phyloP scores from a whole-genome alignment of 2,329 filamentous ascomycete genomes.

The Canariomyces notabilis region DNA sequence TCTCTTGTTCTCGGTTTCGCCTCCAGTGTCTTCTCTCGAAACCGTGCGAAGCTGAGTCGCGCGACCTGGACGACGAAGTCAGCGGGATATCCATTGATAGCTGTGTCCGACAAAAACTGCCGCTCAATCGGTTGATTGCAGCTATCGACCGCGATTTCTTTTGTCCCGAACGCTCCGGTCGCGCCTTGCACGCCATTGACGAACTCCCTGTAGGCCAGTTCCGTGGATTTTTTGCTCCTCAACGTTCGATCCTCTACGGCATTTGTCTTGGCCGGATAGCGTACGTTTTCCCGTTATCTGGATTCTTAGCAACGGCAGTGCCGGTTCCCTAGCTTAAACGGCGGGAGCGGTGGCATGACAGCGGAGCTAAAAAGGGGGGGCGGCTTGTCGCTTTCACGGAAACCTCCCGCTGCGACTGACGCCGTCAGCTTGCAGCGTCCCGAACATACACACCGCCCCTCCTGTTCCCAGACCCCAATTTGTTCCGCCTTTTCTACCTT shows the following conservation, averaged over 20 bases:
- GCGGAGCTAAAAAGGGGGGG: not conserved
- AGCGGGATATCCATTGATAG: slow-evolving; percentile 4
- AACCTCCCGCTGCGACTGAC: not conserved
- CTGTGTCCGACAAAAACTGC: slow-evolving; percentile 2
- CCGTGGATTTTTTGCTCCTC: not conserved
- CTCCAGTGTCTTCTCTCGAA: not conserved
- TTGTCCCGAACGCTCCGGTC: slow-evolving; percentile 4
- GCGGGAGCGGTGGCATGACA: not conserved
- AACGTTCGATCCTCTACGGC: not conserved
- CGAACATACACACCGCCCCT: not conserved
- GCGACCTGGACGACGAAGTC: slow-evolving; percentile 7
- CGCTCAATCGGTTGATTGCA: slow-evolving; percentile 6
- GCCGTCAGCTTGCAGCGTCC: not conserved
- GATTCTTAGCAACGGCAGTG: not conserved
- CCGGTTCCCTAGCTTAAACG: not conserved
- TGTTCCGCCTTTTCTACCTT: not conserved
- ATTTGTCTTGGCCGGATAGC: not conserved
- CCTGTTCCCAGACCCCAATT: not conserved
- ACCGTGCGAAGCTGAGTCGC: slow-evolving; percentile 1
- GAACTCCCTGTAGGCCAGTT: not conserved
- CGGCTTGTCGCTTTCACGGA: not conserved
- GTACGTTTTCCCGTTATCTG: not conserved
- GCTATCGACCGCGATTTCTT: slow-evolving; percentile 12
- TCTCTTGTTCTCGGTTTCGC: slow-evolving; percentile 2
- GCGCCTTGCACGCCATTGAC: slow-evolving; percentile 2